phyloP scores from a whole-genome alignment of 2,329 filamentous ascomycete species.

The Paracoccidioides lutzii region DNA sequence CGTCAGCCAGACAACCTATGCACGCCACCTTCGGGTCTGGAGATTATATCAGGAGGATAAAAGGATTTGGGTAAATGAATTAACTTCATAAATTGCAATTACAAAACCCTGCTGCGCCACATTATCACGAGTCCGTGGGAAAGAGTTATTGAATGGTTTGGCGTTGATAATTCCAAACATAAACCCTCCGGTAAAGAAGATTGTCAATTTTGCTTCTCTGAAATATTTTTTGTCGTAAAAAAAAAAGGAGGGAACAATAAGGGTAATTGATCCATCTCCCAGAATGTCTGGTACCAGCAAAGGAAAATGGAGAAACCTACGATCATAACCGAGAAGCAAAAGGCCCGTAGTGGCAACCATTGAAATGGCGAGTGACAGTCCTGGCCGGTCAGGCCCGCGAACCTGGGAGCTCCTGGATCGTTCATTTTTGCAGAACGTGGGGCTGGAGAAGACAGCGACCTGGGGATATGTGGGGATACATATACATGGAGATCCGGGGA shows the following conservation, averaged over 20 bases:
- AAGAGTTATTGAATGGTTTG: conserved; percentile 12
- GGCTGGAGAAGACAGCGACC: background rate
- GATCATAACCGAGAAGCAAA: conserved; percentile 45
- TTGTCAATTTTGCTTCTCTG: background rate
- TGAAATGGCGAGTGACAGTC: conserved; percentile 45
- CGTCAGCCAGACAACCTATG: conserved; percentile 18
- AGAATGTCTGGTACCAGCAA: too few relatives aligned
- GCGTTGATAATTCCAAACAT: conserved; percentile 17
- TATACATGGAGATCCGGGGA: background rate
- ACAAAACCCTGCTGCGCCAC: conserved; percentile 37
- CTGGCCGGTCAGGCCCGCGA: conserved; percentile 47
- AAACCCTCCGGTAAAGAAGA: conserved; percentile 9
- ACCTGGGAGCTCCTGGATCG: conserved; percentile 28
- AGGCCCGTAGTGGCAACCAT: conserved; percentile 50
- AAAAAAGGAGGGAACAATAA: conserved; percentile 6
- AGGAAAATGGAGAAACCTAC: conserved; percentile 9
- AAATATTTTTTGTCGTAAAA: background rate
- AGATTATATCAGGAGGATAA: too few relatives aligned
- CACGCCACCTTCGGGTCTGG: too few relatives aligned
- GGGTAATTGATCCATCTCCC: too few relatives aligned
- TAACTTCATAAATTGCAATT: conserved; percentile 40
- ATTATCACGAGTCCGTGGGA: conserved; percentile 16
- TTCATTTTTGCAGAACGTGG: conserved; percentile 1
- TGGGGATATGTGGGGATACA: background rate
- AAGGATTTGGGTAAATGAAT: conserved; percentile 10